Percentiles rank a stretch among this genome's conserved stretches.
phyloP scores from a whole-genome alignment of 2,329 filamentous ascomycete genomes.

The Diaporthe aspalathi region DNA sequence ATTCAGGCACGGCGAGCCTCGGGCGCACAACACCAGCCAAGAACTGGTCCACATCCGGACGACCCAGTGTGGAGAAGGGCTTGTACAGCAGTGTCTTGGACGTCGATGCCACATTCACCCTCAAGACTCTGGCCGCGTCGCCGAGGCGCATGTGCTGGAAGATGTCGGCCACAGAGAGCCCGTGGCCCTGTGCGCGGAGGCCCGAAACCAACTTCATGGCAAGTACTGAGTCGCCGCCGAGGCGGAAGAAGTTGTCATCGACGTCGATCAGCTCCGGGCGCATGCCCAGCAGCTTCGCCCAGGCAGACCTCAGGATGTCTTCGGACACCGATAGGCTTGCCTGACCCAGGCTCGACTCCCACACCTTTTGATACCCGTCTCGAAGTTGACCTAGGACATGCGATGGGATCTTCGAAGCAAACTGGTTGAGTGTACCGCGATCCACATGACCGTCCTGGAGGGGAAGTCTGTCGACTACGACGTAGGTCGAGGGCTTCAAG shows the following conservation, averaged over 20 bases:
- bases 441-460: constrained; percentile 45
- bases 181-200: constrained; percentile 54
- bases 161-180: constrained; percentile 60
- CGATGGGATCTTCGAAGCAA: constrained; percentile 45
- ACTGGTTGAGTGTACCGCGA: constrained; percentile 48
- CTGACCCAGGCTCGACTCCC: constrained; percentile 46
- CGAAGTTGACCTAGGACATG: constrained; percentile 43
- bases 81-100: constrained; percentile 44
- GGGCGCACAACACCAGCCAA: constrained; percentile 50
- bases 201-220: constrained; percentile 57
- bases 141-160: constrained; percentile 50
- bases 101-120: constrained; percentile 44
- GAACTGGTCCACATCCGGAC: constrained; percentile 48
- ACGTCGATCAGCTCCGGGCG: constrained; percentile 44
- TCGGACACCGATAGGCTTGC: constrained; percentile 49
- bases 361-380: constrained; percentile 46
- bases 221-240: constrained; percentile 50
- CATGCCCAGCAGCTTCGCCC: constrained; percentile 47
- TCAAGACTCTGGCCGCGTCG: constrained; percentile 50
- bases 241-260: constrained; percentile 53
- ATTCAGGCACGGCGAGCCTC: constrained; percentile 50
- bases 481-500: constrained; percentile 58
- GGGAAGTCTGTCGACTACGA: constrained; percentile 54
- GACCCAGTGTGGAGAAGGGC: constrained; percentile 51
- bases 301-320: constrained; percentile 48